These are phyloP conservation scores for Botrytis elliptica DNA, from an alignment of 2,329 filamentous ascomycete species.

Conservation along the genomic window DNA sequence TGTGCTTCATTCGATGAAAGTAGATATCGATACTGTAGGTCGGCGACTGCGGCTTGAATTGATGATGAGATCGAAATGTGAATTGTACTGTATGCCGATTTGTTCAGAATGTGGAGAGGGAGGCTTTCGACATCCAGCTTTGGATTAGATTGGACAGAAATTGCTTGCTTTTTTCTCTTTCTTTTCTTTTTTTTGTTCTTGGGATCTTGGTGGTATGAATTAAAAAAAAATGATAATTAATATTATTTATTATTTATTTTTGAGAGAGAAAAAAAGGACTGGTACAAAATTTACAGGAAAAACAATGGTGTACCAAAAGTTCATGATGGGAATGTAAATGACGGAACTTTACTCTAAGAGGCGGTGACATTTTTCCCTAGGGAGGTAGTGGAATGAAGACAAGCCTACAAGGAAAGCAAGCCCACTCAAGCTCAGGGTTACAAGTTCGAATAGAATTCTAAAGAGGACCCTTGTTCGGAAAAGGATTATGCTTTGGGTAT, in stretches of 20 bases:
- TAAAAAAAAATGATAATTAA: neutral
- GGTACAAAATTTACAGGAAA: neutral
- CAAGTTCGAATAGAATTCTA: conserved; percentile 10
- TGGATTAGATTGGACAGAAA: neutral
- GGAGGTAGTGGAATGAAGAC: conserved; percentile 1
- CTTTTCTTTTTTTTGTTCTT: neutral
- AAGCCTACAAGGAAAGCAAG: conserved; percentile 6
- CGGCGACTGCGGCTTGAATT: conserved; percentile 18
- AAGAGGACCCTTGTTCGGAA: neutral
- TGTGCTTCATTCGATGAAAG: conserved; percentile 19
- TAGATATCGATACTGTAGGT: conserved; percentile 13
- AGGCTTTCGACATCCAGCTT: conserved; percentile 12
- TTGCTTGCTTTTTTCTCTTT: conserved; percentile 6
- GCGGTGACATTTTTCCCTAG: conserved; percentile 19
- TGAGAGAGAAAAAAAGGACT: neutral
- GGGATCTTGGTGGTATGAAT: neutral
- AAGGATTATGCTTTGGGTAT: conserved; percentile 12
- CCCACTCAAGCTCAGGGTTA: conserved; percentile 14
- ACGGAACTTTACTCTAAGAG: conserved; percentile 17
- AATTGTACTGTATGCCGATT: conserved; percentile 16
- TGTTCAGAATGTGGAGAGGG: conserved; percentile 20
- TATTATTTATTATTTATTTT: neutral
- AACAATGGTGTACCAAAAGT: conserved; percentile 3
- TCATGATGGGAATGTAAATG: conserved; percentile 14
- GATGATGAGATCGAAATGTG: conserved; percentile 15